Conservation (phyloP, 2,329 filamentous ascomycete genomes). For the Hypoxylon sp. region DNA sequence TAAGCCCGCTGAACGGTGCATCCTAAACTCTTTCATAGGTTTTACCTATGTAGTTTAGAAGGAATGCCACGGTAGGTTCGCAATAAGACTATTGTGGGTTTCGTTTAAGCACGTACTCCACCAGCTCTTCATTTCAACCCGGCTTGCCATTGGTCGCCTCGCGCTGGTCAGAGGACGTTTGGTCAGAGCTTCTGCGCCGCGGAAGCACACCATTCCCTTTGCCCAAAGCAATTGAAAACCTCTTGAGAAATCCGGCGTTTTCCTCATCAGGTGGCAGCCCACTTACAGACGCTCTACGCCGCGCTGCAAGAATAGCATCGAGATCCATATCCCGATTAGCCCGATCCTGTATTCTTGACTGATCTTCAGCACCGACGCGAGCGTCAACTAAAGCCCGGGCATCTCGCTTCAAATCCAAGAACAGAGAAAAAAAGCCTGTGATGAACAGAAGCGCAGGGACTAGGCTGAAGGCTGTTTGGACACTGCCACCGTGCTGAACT, state of each 20-base stretch:
- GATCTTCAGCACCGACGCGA: slow-evolving; percentile 53
- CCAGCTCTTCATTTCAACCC: slow-evolving; percentile 16
- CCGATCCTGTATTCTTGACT: slow-evolving; percentile 51
- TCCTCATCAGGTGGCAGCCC: slow-evolving; percentile 33
- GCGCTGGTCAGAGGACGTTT: slow-evolving; percentile 42
- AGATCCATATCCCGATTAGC: slow-evolving; percentile 61
- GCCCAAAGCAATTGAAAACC: slow-evolving; percentile 44
- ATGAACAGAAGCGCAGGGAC: slow-evolving; percentile 67
- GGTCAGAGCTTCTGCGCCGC: slow-evolving; percentile 42
- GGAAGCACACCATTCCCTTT: slow-evolving; percentile 36
- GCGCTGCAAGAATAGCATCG: slow-evolving; percentile 56
- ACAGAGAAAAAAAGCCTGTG: slow-evolving; percentile 63
- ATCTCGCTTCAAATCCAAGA: slow-evolving; percentile 61
- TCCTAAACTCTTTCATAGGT: background rate
- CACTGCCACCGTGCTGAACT: slow-evolving; percentile 68
- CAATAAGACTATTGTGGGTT: background rate
- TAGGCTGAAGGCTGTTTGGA: slow-evolving; percentile 74
- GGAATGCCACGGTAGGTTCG: background rate
- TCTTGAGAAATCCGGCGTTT: slow-evolving; percentile 45
- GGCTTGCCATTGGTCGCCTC: slow-evolving; percentile 41
- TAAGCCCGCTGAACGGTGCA: background rate
- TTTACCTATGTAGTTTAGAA: background rate
- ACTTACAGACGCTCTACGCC: slow-evolving; percentile 44
- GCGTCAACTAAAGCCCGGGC: slow-evolving; percentile 62
- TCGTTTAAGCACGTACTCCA: background rate